Percentiles rank a stretch among this genome's conserved stretches.
Conservation (phyloP, 495 filamentous ascomycete species). For the Aspergillus ostianus region DNA sequence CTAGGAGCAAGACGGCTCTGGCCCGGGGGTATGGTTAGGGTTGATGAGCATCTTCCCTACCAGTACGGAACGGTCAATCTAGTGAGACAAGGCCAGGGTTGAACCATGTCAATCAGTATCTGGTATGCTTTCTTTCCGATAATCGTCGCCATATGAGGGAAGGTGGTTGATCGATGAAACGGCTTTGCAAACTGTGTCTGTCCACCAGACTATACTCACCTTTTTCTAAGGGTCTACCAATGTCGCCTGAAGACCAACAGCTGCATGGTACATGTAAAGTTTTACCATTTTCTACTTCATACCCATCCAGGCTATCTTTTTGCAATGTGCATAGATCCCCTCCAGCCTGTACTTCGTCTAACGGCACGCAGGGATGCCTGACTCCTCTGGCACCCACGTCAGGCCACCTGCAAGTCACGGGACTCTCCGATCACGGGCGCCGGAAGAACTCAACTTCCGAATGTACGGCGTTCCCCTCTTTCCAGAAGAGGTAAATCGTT, state of each 20-base stretch:
- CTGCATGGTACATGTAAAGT: too few relatives aligned
- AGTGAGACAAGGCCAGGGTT: neutral
- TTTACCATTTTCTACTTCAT: too few relatives aligned
- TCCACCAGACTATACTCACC: too few relatives aligned
- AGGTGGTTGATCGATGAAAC: too few relatives aligned
- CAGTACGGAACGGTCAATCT: neutral
- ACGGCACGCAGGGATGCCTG: neutral
- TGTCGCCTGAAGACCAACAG: too few relatives aligned
- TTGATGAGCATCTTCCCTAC: neutral
- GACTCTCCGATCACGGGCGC: neutral
- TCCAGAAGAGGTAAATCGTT: neutral
- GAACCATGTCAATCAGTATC: neutral
- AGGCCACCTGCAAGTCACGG: neutral
- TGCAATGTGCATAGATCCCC: too few relatives aligned
- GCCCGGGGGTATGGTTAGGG: too few relatives aligned
- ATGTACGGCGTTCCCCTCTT: neutral
- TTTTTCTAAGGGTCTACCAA: too few relatives aligned
- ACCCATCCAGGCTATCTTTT: too few relatives aligned
- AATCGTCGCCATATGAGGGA: neutral
- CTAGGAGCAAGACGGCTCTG: neutral
- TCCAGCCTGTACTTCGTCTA: neutral
- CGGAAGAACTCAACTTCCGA: too few relatives aligned
- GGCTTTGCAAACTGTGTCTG: too few relatives aligned
- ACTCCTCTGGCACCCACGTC: neutral
- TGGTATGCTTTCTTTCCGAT: neutral